phyloP scores from a whole-genome alignment of 1,139 yeast genomes.

The Candida frijolesensis region DNA sequence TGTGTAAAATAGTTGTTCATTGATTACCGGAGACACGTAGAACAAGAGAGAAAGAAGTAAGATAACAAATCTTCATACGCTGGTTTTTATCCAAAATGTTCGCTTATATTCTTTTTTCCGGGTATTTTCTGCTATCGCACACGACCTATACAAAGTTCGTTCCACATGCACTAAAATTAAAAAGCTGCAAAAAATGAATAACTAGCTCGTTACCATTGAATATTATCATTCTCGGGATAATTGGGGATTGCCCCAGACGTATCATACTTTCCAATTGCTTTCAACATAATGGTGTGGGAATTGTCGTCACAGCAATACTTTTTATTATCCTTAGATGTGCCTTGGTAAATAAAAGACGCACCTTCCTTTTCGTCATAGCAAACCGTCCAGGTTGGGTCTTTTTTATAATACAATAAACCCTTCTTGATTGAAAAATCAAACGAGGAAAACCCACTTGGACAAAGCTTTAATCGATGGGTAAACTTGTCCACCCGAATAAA shows the following conservation, averaged over 20 bases:
- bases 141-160: background rate
- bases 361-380: constrained; percentile 8
- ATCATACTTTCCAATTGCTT: constrained; percentile 12
- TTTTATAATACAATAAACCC: constrained; percentile 4
- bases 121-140: background rate
- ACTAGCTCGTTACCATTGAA: background rate
- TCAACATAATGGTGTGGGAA: constrained; percentile 8
- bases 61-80: background rate
- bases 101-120: background rate
- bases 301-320: constrained; percentile 6
- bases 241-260: constrained; percentile 12
- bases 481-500: constrained; percentile 11
- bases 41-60: background rate
- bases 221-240: constrained; percentile 4
- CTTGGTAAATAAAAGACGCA: constrained; percentile 10
- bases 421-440: constrained; percentile 7
- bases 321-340: constrained; percentile 6
- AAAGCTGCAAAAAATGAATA: background rate
- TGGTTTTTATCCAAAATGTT: no score
- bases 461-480: constrained; percentile 11
- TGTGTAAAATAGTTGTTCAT: background rate
- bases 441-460: constrained; percentile 13
- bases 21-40: background rate
- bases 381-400: constrained; percentile 9
- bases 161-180: background rate